These are phyloP conservation scores for Sclerotinia borealis DNA, from an alignment of 2,329 filamentous ascomycete genomes.

Conservation along the genomic window DNA sequence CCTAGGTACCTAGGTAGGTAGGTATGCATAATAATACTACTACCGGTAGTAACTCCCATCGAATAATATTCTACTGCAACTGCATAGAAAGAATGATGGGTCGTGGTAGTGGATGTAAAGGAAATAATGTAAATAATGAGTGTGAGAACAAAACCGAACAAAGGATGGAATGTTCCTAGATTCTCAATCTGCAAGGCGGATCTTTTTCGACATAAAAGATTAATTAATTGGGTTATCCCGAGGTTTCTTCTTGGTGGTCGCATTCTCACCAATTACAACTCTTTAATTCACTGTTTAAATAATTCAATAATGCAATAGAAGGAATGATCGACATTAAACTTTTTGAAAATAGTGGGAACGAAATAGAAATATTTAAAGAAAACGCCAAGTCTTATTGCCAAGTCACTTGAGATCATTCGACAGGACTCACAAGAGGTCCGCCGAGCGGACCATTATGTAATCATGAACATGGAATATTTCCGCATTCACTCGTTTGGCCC, in stretches of 20 bases:
- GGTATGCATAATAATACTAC: not conserved
- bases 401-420: not conserved
- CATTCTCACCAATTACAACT: too few species aligned
- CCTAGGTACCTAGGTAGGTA: too few species aligned
- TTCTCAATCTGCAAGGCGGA: not conserved
- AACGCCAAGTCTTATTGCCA: not conserved
- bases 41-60: too few species aligned
- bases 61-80: too few species aligned
- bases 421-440: not conserved
- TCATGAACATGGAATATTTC: not conserved
- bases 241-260: not conserved
- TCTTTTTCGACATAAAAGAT: not conserved
- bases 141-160: not conserved
- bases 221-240: slow-evolving; percentile 2
- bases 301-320: not conserved
- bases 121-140: not conserved
- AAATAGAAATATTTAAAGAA: not conserved
- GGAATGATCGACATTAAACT: not conserved
- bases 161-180: not conserved
- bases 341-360: not conserved
- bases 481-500: not conserved
- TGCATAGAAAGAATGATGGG: too few species aligned
- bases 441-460: not conserved
- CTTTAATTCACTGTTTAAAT: too few species aligned
- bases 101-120: not conserved